A percentile compares a stretch with the other conserved stretches of the same genome.
phyloP scores from a whole-genome alignment of 1,284 basidiomycete species.

The Rhodotorula sp. region DNA sequence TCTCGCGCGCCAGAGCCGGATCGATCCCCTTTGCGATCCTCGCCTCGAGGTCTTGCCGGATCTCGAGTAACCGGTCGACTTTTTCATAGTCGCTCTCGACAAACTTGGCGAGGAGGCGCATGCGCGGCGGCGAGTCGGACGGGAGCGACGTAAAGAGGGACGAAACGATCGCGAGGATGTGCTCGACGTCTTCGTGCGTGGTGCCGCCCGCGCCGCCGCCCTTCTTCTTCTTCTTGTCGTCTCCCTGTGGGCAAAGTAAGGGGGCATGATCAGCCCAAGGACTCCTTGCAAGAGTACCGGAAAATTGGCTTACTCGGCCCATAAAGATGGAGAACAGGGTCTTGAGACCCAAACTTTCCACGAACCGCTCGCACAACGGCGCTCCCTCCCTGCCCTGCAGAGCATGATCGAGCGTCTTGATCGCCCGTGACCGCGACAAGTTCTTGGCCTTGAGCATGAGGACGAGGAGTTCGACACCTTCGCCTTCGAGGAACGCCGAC shows the following conservation, averaged over 20 bases:
- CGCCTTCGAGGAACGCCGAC: constrained; percentile 75
- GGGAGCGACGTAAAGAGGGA: constrained; percentile 85
- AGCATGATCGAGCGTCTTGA: constrained; percentile 88
- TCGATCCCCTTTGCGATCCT: constrained; percentile 57
- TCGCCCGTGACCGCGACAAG: constrained; percentile 71
- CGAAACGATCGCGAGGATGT: constrained; percentile 81
- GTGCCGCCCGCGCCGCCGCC: not conserved
- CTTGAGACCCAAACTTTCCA: constrained; percentile 83
- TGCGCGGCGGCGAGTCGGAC: constrained; percentile 76
- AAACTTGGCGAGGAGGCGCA: constrained; percentile 87
- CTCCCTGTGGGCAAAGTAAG: not conserved
- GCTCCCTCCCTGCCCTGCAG: constrained; percentile 76
- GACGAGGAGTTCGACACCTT: constrained; percentile 95
- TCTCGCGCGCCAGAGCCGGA: constrained; percentile 59
- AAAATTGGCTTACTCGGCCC: constrained; percentile 67
- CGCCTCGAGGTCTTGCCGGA: constrained; percentile 65
- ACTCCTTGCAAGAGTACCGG: not conserved
- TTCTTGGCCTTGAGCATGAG: constrained; percentile 90
- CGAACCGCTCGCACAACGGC: constrained; percentile 69
- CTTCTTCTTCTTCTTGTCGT: constrained; percentile 20
- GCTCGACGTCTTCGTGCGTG: constrained; percentile 75
- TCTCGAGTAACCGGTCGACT: constrained; percentile 84
- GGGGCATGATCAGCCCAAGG: not conserved
- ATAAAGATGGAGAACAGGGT: constrained; percentile 86
- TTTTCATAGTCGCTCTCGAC: constrained; percentile 89